Percentiles rank a stretch among this genome's conserved stretches.
These are phyloP conservation scores for Pistacia atlantica DNA, from an alignment of 345 rosid genomes.

Conservation along the genomic window DNA sequence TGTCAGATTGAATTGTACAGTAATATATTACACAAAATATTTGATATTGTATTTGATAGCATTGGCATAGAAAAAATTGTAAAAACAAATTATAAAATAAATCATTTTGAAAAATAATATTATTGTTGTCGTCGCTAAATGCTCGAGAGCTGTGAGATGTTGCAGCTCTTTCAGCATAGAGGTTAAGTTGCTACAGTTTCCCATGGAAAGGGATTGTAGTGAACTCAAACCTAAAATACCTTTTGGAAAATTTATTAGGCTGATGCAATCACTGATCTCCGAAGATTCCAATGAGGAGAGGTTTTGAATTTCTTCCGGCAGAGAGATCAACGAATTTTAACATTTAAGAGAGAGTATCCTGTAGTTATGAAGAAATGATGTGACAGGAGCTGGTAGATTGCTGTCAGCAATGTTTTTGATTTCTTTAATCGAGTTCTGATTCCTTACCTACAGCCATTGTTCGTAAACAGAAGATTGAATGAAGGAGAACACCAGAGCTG, in stretches of 20 bases:
- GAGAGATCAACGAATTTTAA: constrained; percentile 4
- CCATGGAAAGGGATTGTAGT: constrained; percentile 12
- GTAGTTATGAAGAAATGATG: constrained; percentile 20
- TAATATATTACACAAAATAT: too few relatives aligned
- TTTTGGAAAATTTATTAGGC: constrained; percentile 1
- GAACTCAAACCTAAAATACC: constrained; percentile 15
- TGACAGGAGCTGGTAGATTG: constrained; percentile 32
- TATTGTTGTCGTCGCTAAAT: background rate
- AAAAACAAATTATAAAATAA: too few relatives aligned
- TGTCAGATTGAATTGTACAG: too few relatives aligned
- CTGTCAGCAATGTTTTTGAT: constrained; percentile 28
- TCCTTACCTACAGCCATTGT: constrained; percentile 51
- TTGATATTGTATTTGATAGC: too few relatives aligned
- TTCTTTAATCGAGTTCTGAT: constrained; percentile 51
- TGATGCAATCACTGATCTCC: constrained; percentile 21
- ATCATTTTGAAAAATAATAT: too few relatives aligned
- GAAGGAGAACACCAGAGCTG: constrained; percentile 70
- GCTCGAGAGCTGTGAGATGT: constrained; percentile 17
- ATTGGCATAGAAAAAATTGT: too few relatives aligned
- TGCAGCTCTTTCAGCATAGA: background rate
- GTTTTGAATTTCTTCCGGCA: constrained; percentile 18
- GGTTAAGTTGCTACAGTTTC: constrained; percentile 11
- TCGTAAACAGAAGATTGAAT: constrained; percentile 77
- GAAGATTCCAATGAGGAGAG: constrained; percentile 17
- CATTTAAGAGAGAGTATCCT: constrained; percentile 3